Evolutionary conservation across 1,284 basidiomycete species (phyloP).

Genomic region (Heliocybe sulcata): DNA sequence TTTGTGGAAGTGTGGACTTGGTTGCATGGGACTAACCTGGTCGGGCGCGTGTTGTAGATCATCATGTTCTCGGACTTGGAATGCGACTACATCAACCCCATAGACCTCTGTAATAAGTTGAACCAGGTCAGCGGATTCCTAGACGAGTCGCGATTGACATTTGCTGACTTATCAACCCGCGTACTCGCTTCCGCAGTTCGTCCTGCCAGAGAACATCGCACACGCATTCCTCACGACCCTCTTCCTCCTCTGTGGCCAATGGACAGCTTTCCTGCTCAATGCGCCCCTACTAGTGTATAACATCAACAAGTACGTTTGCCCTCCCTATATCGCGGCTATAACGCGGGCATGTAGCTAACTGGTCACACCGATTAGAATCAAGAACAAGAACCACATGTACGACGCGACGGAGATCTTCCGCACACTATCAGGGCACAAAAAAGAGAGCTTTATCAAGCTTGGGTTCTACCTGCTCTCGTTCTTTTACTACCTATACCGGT

Average conservation of each 20-base stretch:
- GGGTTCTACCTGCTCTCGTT: constrained; percentile 93
- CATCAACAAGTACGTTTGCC: constrained; percentile 78
- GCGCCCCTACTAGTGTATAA: constrained; percentile 88
- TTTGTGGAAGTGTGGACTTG: neutral
- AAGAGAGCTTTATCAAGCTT: constrained; percentile 94
- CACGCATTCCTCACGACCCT: constrained; percentile 87
- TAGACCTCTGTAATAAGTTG: constrained; percentile 99
- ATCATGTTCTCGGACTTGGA: constrained; percentile 99
- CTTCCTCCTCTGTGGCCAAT: constrained; percentile 94
- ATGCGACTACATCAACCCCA: constrained; percentile 99
- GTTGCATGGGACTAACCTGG: neutral
- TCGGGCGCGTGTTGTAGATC: constrained; percentile 56
- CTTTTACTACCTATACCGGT: constrained; percentile 97
- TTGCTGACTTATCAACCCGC: neutral
- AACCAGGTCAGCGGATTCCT: constrained; percentile 67
- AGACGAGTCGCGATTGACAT: neutral
- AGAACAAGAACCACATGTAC: constrained; percentile 95
- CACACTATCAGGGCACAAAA: constrained; percentile 91
- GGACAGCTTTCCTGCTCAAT: constrained; percentile 91
- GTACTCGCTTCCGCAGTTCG: constrained; percentile 58
- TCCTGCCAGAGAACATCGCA: constrained; percentile 92
- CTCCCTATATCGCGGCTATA: neutral
- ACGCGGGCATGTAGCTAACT: no score
- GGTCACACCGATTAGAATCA: constrained; percentile 53
- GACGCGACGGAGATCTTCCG: constrained; percentile 99